Base-by-base conservation (phyloP, 1,284 basidiomycete genomes). In the Ustilago vetiveriae region DNA sequence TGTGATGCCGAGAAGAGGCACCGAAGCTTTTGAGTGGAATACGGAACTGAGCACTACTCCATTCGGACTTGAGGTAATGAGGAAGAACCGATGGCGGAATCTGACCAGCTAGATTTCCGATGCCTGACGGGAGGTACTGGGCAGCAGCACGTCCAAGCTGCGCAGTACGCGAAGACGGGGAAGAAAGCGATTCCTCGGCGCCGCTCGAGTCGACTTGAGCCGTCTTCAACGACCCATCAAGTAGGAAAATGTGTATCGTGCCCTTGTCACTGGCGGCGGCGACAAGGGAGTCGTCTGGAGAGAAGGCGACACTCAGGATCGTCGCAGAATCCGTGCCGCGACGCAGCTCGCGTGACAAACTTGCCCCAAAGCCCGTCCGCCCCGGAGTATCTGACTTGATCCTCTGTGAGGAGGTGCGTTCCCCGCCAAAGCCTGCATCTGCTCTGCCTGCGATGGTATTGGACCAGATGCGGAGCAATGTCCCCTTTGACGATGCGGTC, bases 241-340 rank as follows among this genome's bases (percentile, higher is more conserved):
- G 60, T 0, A 60, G 42, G 38, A 78, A 79, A 44, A 79, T 60
- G 45, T 79, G 76, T 22, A 79, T 62, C 0, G 75, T 79, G 10
- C 76, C 76, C 50, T 75, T 79, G 52, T 79, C 76, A 38, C 76
- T 79, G 2, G 67, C 76, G 21, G 69, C 74, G 3, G 76, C 76
- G 7, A 79, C 30, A 3, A 59, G 36, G 0, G 54, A 62, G 10
- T 42, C 50, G 33, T 79, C 75, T 9, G 73, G 73, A 11, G 66
- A 51, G 37, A 79, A 74, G 1, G 71, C 59, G n/a, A 78, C 59
- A 44, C 73, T 73, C n/a, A 72, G 42, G 19, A 79, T 78, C 11
- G 56, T 49, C 0, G 75, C 75, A 17, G 67, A 62, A 32, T 79
- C 76, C 5, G 58, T 71, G 10, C 76, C 76, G 21, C 76, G 62